Evolutionary conservation across 768 basidiomycete species (phyloP).

Genomic region (Lactifluus pinguis): DNA sequence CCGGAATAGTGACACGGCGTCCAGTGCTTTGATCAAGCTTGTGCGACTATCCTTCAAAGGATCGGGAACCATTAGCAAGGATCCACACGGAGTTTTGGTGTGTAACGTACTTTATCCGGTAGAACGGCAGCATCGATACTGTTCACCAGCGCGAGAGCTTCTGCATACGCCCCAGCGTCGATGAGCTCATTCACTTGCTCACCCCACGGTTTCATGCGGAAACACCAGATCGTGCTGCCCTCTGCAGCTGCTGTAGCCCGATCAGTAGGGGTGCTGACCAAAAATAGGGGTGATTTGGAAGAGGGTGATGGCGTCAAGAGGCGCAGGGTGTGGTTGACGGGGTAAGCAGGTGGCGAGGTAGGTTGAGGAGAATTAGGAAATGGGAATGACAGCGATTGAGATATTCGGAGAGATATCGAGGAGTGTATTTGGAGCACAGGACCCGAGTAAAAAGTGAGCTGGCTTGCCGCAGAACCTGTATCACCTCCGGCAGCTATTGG

Average conservation of each 20-base stretch:
- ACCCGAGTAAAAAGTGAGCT: slow-evolving; percentile 38
- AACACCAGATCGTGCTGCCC: slow-evolving; percentile 72
- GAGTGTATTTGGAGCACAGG: slow-evolving; percentile 65
- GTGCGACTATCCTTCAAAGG: slow-evolving; percentile 41
- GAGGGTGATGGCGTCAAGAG: slow-evolving; percentile 52
- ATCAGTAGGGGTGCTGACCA: slow-evolving; percentile 70
- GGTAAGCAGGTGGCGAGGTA: slow-evolving; percentile 21
- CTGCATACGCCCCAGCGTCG: slow-evolving; percentile 52
- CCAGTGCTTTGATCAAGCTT: slow-evolving; percentile 56
- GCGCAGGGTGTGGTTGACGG: slow-evolving; percentile 44
- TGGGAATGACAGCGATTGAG: slow-evolving; percentile 60
- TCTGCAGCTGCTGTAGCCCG: slow-evolving; percentile 52
- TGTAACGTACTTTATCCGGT: slow-evolving; percentile 48
- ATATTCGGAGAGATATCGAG: slow-evolving; percentile 49
- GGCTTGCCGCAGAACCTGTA: slow-evolving; percentile 23
- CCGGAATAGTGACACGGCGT: slow-evolving; percentile 73
- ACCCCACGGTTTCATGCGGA: slow-evolving; percentile 64
- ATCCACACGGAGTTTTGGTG: background rate
- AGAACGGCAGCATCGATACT: slow-evolving; percentile 50
- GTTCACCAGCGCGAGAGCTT: slow-evolving; percentile 75
- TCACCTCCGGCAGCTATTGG: slow-evolving; percentile 24
- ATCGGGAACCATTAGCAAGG: background rate
- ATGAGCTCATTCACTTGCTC: slow-evolving; percentile 84
- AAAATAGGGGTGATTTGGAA: slow-evolving; percentile 46
- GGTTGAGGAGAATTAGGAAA: slow-evolving; percentile 33